Conservation (phyloP, 2,329 filamentous ascomycete species). For the Pseudodiploospora longispora region DNA sequence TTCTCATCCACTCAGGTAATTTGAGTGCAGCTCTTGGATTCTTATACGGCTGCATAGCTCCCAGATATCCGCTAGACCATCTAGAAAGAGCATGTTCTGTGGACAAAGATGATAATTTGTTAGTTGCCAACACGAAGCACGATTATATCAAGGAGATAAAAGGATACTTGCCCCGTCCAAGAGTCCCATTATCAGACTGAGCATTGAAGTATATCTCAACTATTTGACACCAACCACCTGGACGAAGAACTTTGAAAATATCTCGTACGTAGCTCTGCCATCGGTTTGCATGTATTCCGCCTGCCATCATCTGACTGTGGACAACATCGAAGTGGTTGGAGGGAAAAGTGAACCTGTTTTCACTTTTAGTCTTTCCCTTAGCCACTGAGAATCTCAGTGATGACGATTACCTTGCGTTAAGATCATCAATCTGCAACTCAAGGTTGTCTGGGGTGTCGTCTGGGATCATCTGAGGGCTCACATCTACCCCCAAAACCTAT, state of each 20-base stretch:
- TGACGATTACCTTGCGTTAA: conserved; percentile 50
- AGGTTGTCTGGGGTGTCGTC: conserved; percentile 58
- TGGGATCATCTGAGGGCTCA: conserved; percentile 61
- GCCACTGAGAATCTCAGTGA: too few relatives aligned
- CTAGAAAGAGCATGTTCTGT: conserved; percentile 54
- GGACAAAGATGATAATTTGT: conserved; percentile 4
- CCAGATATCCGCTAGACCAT: conserved; percentile 60
- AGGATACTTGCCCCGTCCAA: conserved; percentile 48
- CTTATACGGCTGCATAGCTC: conserved; percentile 54
- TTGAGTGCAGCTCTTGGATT: conserved; percentile 57
- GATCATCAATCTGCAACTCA: conserved; percentile 63
- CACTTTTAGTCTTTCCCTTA: conserved; percentile 6
- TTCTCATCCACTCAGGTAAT: conserved; percentile 49
- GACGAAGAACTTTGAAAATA: conserved; percentile 62
- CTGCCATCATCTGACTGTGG: conserved; percentile 65
- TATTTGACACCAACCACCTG: conserved; percentile 80
- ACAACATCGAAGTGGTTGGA: conserved; percentile 72
- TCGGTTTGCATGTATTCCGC: conserved; percentile 62
- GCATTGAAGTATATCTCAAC: conserved; percentile 80
- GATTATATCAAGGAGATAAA: background rate
- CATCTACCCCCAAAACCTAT: conserved; percentile 66
- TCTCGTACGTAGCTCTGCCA: conserved; percentile 74
- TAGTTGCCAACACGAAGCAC: background rate
- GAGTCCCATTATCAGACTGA: conserved; percentile 76
- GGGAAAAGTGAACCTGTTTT: conserved; percentile 54